Conservation (phyloP, 306 rosid species). For the Cucurbita ficifolia region DNA sequence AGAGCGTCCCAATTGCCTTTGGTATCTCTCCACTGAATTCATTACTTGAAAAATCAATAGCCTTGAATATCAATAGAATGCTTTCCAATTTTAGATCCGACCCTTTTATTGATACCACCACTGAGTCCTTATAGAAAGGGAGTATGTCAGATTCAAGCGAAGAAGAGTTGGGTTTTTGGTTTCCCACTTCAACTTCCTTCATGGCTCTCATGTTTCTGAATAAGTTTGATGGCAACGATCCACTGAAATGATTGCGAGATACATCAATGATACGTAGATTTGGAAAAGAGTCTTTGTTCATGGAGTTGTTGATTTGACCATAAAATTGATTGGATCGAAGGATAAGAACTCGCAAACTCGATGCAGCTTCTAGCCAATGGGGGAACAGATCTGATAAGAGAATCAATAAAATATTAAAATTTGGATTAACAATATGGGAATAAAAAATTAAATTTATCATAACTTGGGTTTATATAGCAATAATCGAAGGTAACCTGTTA, state of each 20-base stretch:
- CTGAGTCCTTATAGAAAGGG: not conserved
- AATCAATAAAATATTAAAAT: too few relatives aligned
- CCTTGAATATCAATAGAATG: constrained; percentile 8
- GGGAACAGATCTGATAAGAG: not conserved
- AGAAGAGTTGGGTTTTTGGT: too few relatives aligned
- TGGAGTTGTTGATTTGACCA: constrained; percentile 16
- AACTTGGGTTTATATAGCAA: too few relatives aligned
- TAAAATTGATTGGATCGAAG: constrained; percentile 19
- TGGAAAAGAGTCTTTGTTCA: not conserved
- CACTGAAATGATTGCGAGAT: constrained; percentile 20
- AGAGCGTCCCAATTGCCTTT: constrained; percentile 6
- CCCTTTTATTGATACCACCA: constrained; percentile 17
- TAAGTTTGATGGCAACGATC: constrained; percentile 13
- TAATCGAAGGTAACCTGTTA: constrained; percentile 1
- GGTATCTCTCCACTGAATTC: constrained; percentile 23
- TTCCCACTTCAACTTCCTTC: not conserved
- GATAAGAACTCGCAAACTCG: constrained; percentile 14
- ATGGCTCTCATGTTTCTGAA: constrained; percentile 17
- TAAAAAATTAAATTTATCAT: too few relatives aligned
- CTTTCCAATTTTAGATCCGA: fast-evolving
- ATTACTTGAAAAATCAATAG: constrained; percentile 28
- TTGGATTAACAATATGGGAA: too few relatives aligned
- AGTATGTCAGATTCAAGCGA: too few relatives aligned
- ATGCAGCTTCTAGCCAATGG: constrained; percentile 19
- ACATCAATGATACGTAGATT: constrained; percentile 21